A percentile compares a stretch with the other conserved stretches of the same genome.
These are phyloP conservation scores for Orbilia oligospora DNA, from an alignment of 2,329 filamentous ascomycete species.

Conservation along the genomic window DNA sequence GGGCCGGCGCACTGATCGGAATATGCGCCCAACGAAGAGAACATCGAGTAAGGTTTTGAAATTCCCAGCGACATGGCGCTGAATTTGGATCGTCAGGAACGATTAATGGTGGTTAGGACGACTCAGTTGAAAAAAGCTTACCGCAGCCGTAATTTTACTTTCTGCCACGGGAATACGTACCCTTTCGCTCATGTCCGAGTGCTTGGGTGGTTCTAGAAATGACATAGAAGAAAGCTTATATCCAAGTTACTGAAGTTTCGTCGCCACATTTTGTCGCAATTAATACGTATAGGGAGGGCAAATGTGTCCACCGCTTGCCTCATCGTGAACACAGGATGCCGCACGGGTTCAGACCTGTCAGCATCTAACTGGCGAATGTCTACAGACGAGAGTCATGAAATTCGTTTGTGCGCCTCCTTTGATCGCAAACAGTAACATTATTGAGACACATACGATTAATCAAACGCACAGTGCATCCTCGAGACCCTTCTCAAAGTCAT, in stretches of 20 bases:
- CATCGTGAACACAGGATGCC: not conserved
- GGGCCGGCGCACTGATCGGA: constrained; percentile 25
- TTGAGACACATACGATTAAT: constrained; percentile 3
- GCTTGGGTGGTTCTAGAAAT: not conserved
- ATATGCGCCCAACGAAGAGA: constrained; percentile 1
- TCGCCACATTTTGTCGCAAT: not conserved
- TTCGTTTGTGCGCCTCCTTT: not conserved
- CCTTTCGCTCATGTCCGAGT: constrained; percentile 1
- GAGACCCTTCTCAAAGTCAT: not conserved
- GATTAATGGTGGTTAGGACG: not conserved
- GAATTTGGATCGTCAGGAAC: constrained; percentile 20
- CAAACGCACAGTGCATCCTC: not conserved
- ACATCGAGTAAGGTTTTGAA: constrained; percentile 9
- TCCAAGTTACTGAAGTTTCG: not conserved
- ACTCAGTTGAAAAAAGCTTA: constrained; percentile 22
- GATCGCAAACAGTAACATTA: constrained; percentile 13
- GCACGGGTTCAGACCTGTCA: not conserved
- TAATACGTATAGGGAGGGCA: not conserved
- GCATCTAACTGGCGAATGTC: not conserved
- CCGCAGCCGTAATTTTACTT: no score
- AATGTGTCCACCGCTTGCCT: not conserved
- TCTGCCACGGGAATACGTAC: not conserved
- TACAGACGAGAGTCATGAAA: constrained; percentile 7
- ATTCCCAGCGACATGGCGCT: not conserved
- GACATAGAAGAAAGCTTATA: not conserved